Base-by-base conservation (phyloP, 2,329 filamentous ascomycete species). In the Epichloe gansuensis region DNA sequence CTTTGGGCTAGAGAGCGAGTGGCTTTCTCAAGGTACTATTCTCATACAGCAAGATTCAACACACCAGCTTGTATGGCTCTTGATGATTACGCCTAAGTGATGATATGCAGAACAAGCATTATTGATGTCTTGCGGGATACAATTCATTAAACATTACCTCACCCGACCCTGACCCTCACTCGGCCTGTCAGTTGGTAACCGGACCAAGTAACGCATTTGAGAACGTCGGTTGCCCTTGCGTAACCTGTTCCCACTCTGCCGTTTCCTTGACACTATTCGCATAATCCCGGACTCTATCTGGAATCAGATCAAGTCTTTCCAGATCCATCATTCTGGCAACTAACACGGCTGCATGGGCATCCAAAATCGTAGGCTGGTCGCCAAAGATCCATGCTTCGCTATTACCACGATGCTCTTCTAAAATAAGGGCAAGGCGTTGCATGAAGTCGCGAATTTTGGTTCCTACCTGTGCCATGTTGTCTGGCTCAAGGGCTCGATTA, bases 331-430 rank as follows among this genome's bases (percentile, higher is more conserved):
- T 48, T 23, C 61, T 55, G 8, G 57, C 56, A 5, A 58, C 48
- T 28, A 65, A 47, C 2, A 56, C 55, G 35, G 58, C 53, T 12
- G 58, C 60, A 44, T 65, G 60, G 15, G 61, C 64, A 43, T 66
- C 63, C 28, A 64, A 44, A n/a, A 66, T 62, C 1, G 63, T 65
- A 8, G 63, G 63, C 35, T 55, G 53, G 8, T 55, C 55, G 11
- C 61, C 63, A 43, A 65, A 64, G 28, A 65, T 60, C 61, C 62
- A 66, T 7, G 49, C 51, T 28, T 54, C 56, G 12, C 50, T 56
- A 6, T 28, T 51, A 4, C 50, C 48, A n/a, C 47, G 47, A 25
- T 57, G 41, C 44, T 57, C 42, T n/a, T 45, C 47, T 7, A 62
- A 52, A 5, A 60, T 31, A 3, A 48, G 50, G 5, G 56, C 55